Percentiles rank a stretch among this genome's conserved stretches.
phyloP scores from a whole-genome alignment of 2,329 filamentous ascomycete genomes.

The Beauveria caledonica region DNA sequence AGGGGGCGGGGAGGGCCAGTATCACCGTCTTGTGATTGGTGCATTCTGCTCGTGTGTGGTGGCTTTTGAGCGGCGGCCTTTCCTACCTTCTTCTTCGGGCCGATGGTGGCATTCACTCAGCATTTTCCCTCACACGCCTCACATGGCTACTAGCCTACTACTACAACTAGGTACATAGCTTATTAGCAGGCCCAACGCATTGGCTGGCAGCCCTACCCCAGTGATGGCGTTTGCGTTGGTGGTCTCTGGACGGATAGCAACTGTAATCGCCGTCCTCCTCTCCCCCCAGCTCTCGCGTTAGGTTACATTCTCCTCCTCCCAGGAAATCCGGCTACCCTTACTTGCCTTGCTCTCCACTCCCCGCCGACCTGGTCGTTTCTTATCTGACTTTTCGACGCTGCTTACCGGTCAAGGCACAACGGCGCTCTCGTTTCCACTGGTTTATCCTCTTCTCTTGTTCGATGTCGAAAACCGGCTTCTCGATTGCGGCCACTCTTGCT shows the following conservation, averaged over 20 bases:
- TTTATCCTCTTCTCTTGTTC: background rate
- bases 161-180: too few species aligned
- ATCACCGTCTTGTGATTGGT: conserved; percentile 25
- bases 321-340: background rate
- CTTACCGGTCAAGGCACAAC: conserved; percentile 2
- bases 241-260: background rate
- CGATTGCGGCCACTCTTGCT: background rate
- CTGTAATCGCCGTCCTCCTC: conserved; percentile 1
- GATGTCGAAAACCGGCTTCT: background rate
- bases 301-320: conserved; percentile 17
- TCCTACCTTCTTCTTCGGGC: conserved; percentile 30
- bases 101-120: conserved; percentile 22
- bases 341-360: conserved; percentile 13
- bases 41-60: conserved; percentile 20
- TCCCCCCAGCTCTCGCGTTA: conserved; percentile 14
- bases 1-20: conserved; percentile 12
- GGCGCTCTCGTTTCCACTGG: conserved; percentile 1
- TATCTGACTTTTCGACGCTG: conserved; percentile 6
- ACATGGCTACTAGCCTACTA: too few species aligned
- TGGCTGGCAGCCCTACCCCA: conserved; percentile 10
- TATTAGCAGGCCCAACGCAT: background rate
- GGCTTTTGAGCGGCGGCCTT: conserved; percentile 17
- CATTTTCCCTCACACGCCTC: conserved; percentile 19
- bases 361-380: conserved; percentile 9
- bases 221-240: conserved; percentile 2